phyloP scores from a whole-genome alignment of 1,284 basidiomycete genomes.

The Sparassis latifolia region DNA sequence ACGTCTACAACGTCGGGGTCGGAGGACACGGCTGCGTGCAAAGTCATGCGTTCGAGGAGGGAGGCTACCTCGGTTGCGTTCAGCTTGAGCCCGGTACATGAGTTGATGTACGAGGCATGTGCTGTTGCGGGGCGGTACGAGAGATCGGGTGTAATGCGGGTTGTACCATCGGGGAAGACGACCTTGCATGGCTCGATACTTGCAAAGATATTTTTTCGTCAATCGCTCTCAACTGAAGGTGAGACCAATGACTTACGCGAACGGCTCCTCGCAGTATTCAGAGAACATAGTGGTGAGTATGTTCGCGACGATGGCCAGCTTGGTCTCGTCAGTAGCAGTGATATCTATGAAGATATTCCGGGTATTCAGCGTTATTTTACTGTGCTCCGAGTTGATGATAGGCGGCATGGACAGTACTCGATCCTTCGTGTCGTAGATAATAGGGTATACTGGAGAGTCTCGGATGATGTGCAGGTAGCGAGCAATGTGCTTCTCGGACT shows the following conservation, averaged over 20 bases:
- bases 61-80: slow-evolving; percentile 51
- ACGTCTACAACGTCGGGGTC: slow-evolving; percentile 68
- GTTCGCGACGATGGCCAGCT: slow-evolving; percentile 92
- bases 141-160: slow-evolving; percentile 78
- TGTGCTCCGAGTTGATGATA: slow-evolving; percentile 96
- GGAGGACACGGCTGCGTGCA: slow-evolving; percentile 44
- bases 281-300: slow-evolving; percentile 97
- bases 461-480: slow-evolving; percentile 91
- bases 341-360: slow-evolving; percentile 95
- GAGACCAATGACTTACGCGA: slow-evolving; percentile 55
- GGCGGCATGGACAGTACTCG: slow-evolving; percentile 95
- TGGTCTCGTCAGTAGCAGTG: slow-evolving; percentile 97
- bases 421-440: slow-evolving; percentile 90
- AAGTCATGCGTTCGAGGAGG: slow-evolving; percentile 75
- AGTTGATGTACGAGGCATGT: slow-evolving; percentile 89
- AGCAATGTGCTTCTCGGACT: slow-evolving; percentile 90
- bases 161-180: slow-evolving; percentile 71
- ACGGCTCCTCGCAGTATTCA: slow-evolving; percentile 90
- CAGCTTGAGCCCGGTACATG: slow-evolving; percentile 85
- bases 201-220: slow-evolving; percentile 3
- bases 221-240: background rate
- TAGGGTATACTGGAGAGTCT: slow-evolving; percentile 94
- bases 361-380: slow-evolving; percentile 95
- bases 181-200: slow-evolving; percentile 91
- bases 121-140: slow-evolving; percentile 69